A percentile compares a stretch with the other conserved stretches of the same genome.
phyloP scores from a whole-genome alignment of 1,139 yeast genomes.

The Suhomyces yuchorum region DNA sequence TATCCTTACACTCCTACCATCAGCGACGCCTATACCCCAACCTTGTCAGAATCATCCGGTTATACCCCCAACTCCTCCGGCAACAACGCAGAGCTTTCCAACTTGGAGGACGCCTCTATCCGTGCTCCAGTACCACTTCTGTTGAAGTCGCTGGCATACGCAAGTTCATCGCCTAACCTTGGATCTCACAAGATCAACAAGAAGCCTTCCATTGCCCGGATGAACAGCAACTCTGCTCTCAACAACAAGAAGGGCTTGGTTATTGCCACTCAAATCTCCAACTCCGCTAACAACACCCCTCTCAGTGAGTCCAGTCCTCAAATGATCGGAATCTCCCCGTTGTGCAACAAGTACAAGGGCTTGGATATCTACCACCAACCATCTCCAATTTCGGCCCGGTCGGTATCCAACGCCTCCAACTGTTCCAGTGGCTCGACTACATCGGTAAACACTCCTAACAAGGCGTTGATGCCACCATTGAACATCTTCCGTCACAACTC shows the following conservation, averaged over 20 bases:
- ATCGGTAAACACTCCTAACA: slow-evolving; percentile 15
- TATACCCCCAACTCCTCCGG: slow-evolving; percentile 25
- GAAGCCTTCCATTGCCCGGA: slow-evolving; percentile 25
- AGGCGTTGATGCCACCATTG: slow-evolving; percentile 25
- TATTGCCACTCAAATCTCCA: slow-evolving; percentile 22
- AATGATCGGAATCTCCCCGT: slow-evolving; percentile 23
- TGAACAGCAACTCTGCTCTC: slow-evolving; percentile 18
- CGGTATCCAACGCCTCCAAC: slow-evolving; percentile 19
- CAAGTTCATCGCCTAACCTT: slow-evolving; percentile 19
- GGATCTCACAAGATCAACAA: slow-evolving; percentile 22
- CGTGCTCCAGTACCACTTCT: slow-evolving; percentile 20
- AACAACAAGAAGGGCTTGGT: slow-evolving; percentile 23
- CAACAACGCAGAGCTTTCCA: slow-evolving; percentile 8
- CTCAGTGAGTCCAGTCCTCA: slow-evolving; percentile 19
- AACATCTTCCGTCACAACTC: slow-evolving; percentile 33
- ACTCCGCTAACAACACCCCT: slow-evolving; percentile 16
- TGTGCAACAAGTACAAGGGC: slow-evolving; percentile 25
- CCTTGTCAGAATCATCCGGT: slow-evolving; percentile 24
- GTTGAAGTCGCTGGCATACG: slow-evolving; percentile 18
- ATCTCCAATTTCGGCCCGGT: slow-evolving; percentile 17
- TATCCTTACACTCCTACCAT: slow-evolving; percentile 23
- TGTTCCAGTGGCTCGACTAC: slow-evolving; percentile 15
- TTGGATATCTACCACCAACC: slow-evolving; percentile 22
- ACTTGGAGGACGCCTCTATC: slow-evolving; percentile 14
- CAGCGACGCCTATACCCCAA: slow-evolving; percentile 26